A percentile compares a stretch with the other conserved stretches of the same genome.
Evolutionary conservation across 495 filamentous ascomycete genomes (phyloP).

Genomic region (Trichoderma gamsii): DNA sequence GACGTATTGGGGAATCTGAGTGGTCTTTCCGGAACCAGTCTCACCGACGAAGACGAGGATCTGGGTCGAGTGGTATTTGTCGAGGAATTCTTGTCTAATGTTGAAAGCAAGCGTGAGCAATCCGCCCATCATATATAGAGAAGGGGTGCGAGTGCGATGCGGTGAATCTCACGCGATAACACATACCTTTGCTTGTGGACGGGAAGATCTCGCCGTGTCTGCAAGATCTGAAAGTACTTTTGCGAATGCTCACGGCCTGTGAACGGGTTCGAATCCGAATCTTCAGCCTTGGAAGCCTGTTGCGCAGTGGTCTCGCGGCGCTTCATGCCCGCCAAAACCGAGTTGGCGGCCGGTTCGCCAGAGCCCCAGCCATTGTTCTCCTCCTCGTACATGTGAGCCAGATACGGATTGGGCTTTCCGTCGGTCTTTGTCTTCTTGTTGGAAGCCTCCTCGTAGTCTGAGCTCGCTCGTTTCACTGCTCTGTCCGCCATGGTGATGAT

Average conservation of each 20-base stretch:
- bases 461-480: conserved; percentile 12
- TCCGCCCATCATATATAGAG: not conserved
- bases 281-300: conserved; percentile 66
- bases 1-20: conserved; percentile 97
- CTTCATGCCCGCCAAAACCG: conserved; percentile 58
- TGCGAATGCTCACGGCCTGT: conserved; percentile 66
- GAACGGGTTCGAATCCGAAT: conserved; percentile 81
- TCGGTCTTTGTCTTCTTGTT: conserved; percentile 28
- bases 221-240: conserved; percentile 82
- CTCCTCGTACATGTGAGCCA: conserved; percentile 77
- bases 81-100: conserved; percentile 82
- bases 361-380: conserved; percentile 31
- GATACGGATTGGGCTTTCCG: conserved; percentile 67
- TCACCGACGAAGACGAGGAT: conserved; percentile 98
- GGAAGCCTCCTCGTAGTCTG: conserved; percentile 21
- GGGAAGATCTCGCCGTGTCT: conserved; percentile 76
- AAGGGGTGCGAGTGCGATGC: not conserved
- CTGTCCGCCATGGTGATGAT: conserved; percentile 16
- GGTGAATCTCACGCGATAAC: not conserved
- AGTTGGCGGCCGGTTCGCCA: conserved; percentile 29
- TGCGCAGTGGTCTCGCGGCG: conserved; percentile 76
- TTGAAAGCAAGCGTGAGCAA: not conserved
- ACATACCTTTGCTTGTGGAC: conserved; percentile 80
- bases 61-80: conserved; percentile 85
- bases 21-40: conserved; percentile 98